These are phyloP conservation scores for Vicia sativa DNA, from an alignment of 306 rosid genomes.

Conservation along the genomic window DNA sequence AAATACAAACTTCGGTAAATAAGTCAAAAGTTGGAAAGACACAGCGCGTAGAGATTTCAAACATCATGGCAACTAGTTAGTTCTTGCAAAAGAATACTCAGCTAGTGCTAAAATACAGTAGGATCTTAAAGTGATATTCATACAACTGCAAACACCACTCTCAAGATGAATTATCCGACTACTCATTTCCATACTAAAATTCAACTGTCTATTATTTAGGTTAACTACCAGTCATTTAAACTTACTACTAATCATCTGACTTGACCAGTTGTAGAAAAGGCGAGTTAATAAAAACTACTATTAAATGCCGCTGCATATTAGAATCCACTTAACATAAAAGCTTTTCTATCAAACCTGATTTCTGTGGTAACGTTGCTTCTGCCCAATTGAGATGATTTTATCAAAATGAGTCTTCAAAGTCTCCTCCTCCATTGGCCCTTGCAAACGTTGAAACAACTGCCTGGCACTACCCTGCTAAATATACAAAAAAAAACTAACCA, in stretches of 20 bases:
- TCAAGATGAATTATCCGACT: conserved; percentile 8
- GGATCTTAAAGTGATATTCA: conserved; percentile 9
- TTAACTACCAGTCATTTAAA: conserved; percentile 9
- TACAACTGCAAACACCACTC: conserved; percentile 18
- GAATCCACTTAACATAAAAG: conserved; percentile 13
- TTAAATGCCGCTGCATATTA: conserved; percentile 22
- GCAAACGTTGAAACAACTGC: conserved; percentile 93
- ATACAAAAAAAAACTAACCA: conserved; percentile 20
- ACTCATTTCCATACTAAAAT: conserved; percentile 9
- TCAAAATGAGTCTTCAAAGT: conserved; percentile 91
- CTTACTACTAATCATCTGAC: conserved; percentile 21
- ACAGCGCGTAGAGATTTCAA: neutral
- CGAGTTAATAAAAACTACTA: neutral
- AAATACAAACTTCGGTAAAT: neutral
- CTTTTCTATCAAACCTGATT: conserved; percentile 72
- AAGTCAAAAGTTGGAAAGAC: neutral
- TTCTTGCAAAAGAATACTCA: conserved; percentile 4
- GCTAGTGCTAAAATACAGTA: neutral
- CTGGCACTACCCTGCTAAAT: conserved; percentile 95
- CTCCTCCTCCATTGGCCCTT: conserved; percentile 98
- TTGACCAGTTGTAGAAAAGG: conserved; percentile 6
- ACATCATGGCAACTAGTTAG: conserved; percentile 19
- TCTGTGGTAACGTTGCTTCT: conserved; percentile 69
- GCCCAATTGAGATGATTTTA: conserved; percentile 88
- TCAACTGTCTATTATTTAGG: neutral